These are phyloP conservation scores for Gillenia trifoliata DNA, from an alignment of 306 rosid species.

Conservation along the genomic window DNA sequence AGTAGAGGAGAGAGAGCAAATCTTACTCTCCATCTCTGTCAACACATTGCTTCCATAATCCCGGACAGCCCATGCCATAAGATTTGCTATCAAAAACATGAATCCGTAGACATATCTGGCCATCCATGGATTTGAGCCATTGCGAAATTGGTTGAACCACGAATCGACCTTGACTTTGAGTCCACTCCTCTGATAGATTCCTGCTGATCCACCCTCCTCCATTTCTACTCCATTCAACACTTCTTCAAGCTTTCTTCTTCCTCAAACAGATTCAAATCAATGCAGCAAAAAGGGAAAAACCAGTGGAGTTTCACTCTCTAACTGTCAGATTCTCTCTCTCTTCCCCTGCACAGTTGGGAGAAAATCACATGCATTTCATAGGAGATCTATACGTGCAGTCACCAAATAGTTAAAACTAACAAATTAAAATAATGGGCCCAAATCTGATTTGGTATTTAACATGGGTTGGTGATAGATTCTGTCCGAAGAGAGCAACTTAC, in stretches of 20 bases:
- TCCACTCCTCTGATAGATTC: neutral
- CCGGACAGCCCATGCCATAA: slow-evolving; percentile 91
- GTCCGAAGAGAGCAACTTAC: neutral
- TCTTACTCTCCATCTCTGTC: slow-evolving; percentile 62
- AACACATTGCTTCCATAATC: slow-evolving; percentile 59
- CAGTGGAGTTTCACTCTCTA: slow-evolving; percentile 1
- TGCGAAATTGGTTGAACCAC: slow-evolving; percentile 64
- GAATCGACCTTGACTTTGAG: slow-evolving; percentile 31
- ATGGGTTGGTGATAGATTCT: neutral
- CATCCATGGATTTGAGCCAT: slow-evolving; percentile 88
- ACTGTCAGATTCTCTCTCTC: slow-evolving; percentile 3
- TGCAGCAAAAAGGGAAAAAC: slow-evolving; percentile 16
- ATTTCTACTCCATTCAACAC: slow-evolving; percentile 27
- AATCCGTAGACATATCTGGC: slow-evolving; percentile 89
- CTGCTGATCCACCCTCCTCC: slow-evolving; percentile 26
- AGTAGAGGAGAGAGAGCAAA: slow-evolving; percentile 2
- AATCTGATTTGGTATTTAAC: neutral
- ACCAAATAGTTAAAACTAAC: neutral
- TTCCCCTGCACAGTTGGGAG: neutral
- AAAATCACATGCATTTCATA: neutral
- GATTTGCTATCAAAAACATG: slow-evolving; percentile 63
- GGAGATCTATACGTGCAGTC: neutral
- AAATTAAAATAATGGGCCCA: neutral
- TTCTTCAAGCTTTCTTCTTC: slow-evolving; percentile 8
- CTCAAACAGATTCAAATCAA: neutral